These are phyloP conservation scores for Alisma plantagoaquatica DNA, from an alignment of 106 monocot species.

Conservation along the genomic window DNA sequence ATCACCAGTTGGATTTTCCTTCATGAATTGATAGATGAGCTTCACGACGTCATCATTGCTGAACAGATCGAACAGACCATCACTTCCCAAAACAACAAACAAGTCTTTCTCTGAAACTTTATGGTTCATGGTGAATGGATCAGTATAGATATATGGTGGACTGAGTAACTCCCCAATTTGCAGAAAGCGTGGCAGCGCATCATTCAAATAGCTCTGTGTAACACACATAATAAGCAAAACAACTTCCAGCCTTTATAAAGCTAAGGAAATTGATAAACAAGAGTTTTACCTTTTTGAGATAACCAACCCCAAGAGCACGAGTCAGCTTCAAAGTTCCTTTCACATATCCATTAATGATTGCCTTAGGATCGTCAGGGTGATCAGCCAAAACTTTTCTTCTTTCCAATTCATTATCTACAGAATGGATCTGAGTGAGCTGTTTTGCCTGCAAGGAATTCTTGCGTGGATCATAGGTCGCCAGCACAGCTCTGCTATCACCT, in stretches of 20 bases:
- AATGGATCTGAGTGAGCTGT: slow-evolving; percentile 8
- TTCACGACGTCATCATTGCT: slow-evolving; percentile 9
- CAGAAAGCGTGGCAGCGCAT: slow-evolving; percentile 13
- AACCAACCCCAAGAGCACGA: slow-evolving; percentile 22
- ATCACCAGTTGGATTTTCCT: background rate
- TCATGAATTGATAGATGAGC: slow-evolving; percentile 1
- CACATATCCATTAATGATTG: slow-evolving; percentile 11
- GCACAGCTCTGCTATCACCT: slow-evolving; percentile 18
- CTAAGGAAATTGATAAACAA: background rate
- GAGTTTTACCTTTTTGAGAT: slow-evolving; percentile 10
- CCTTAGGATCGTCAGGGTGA: slow-evolving; percentile 15
- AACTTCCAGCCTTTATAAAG: no score
- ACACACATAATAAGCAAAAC: background rate
- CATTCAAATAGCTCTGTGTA: slow-evolving; percentile 15
- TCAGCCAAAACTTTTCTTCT: background rate
- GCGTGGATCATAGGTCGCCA: background rate
- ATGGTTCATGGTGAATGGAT: slow-evolving; percentile 4
- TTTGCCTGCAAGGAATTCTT: background rate
- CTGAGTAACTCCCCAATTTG: slow-evolving; percentile 9
- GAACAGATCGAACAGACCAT: slow-evolving; percentile 18
- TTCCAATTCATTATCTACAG: slow-evolving; percentile 16
- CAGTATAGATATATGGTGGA: slow-evolving; percentile 11
- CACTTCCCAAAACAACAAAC: slow-evolving; percentile 13
- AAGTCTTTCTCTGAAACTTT: slow-evolving; percentile 8
- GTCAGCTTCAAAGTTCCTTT: slow-evolving; percentile 16